phyloP scores from a whole-genome alignment of 78 protist species.

The Blattamonas nauphoetae region DNA sequence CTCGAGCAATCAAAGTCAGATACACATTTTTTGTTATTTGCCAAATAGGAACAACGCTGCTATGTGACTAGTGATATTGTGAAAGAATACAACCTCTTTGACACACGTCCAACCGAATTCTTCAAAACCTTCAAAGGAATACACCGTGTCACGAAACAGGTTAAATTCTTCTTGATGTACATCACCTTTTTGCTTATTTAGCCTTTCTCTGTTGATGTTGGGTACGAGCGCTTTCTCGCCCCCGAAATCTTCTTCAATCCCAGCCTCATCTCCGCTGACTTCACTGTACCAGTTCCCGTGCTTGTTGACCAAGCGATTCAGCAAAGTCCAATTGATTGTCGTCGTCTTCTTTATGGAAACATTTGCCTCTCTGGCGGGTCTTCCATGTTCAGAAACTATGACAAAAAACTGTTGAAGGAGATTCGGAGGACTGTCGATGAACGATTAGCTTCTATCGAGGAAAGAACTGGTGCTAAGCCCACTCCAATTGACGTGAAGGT shows the following conservation, averaged over 20 bases:
- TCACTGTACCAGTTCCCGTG: conserved; percentile 75
- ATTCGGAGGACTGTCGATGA: conserved; percentile 36
- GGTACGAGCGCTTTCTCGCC: conserved; percentile 97
- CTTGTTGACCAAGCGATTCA: conserved; percentile 58
- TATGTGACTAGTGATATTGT: conserved; percentile 87
- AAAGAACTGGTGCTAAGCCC: conserved; percentile 51
- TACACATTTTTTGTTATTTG: no score
- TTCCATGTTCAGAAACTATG: conserved; percentile 94
- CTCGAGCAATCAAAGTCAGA: conserved; percentile 24
- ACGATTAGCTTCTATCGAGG: conserved; percentile 38
- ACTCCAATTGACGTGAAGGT: conserved; percentile 83
- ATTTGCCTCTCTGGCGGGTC: conserved; percentile 97
- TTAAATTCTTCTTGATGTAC: no score
- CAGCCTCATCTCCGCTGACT: conserved; percentile 81
- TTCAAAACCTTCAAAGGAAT: conserved; percentile 40
- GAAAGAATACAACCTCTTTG: conserved; percentile 84
- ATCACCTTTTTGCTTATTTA: not conserved
- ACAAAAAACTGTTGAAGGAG: conserved; percentile 77
- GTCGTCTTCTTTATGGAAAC: conserved; percentile 84
- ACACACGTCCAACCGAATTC: conserved; percentile 65
- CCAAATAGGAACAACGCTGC: conserved; percentile 65
- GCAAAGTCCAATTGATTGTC: conserved; percentile 88
- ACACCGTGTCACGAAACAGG: conserved; percentile 45
- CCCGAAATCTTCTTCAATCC: conserved; percentile 99
- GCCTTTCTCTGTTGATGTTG: conserved; percentile 67